These are phyloP conservation scores for Moesziomyces globuligerus DNA, from an alignment of 1,284 basidiomycete genomes.

Conservation along the genomic window DNA sequence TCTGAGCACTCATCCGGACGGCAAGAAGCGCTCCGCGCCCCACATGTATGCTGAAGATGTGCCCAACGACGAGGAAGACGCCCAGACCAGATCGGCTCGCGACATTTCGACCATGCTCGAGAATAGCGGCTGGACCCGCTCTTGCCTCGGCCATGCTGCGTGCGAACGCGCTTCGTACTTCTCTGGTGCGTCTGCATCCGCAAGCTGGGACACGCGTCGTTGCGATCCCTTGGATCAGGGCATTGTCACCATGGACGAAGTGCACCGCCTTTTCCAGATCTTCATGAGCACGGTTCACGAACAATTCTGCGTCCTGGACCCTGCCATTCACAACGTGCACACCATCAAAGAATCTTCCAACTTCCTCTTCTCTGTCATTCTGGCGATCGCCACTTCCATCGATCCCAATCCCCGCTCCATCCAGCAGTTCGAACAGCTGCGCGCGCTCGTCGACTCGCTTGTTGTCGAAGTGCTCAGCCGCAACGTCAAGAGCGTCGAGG, in stretches of 20 bases:
- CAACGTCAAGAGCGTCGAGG: slow-evolving; percentile 48
- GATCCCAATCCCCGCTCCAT: slow-evolving; percentile 38
- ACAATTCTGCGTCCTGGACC: slow-evolving; percentile 43
- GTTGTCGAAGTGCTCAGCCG: slow-evolving; percentile 46
- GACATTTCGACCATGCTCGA: slow-evolving; percentile 42
- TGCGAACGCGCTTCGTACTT: slow-evolving; percentile 51
- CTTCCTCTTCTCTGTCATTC: slow-evolving; percentile 47
- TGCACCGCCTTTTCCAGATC: slow-evolving; percentile 33
- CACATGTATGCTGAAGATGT: slow-evolving; percentile 10
- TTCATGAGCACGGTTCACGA: slow-evolving; percentile 41
- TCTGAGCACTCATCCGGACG: slow-evolving; percentile 5
- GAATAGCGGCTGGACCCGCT: slow-evolving; percentile 32
- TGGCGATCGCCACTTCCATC: slow-evolving; percentile 43
- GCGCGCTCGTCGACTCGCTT: slow-evolving; percentile 41
- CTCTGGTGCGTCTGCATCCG: slow-evolving; percentile 40
- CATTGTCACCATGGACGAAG: slow-evolving; percentile 46
- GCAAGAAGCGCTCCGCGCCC: slow-evolving; percentile 22
- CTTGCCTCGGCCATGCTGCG: slow-evolving; percentile 37
- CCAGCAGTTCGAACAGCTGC: slow-evolving; percentile 38
- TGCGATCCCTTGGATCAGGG: slow-evolving; percentile 43
- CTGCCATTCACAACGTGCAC: slow-evolving; percentile 35
- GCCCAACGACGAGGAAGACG: slow-evolving; percentile 31
- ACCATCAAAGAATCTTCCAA: slow-evolving; percentile 47
- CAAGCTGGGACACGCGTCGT: slow-evolving; percentile 39
- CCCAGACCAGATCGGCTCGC: slow-evolving; percentile 27